phyloP scores from a whole-genome alignment of 2,329 filamentous ascomycete genomes.

The Chrysosporium queenslandicum region DNA sequence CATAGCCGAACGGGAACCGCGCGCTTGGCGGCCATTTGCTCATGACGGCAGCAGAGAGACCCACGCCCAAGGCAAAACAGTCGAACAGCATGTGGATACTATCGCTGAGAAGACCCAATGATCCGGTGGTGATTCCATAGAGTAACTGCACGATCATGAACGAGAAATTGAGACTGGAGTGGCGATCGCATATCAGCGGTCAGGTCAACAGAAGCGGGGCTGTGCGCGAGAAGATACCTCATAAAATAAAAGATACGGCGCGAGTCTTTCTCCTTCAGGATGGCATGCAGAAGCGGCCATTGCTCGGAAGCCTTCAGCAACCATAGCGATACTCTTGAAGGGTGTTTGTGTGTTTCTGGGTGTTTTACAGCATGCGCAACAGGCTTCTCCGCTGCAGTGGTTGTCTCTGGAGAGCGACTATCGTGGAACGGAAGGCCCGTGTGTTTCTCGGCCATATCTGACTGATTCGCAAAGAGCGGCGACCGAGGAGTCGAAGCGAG shows the following conservation, averaged over 20 bases:
- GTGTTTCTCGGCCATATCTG: not conserved
- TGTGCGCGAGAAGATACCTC: conserved; percentile 48
- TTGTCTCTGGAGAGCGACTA: not conserved
- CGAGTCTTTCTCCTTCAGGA: conserved; percentile 84
- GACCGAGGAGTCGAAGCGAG: conserved; percentile 3
- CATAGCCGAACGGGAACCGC: conserved; percentile 86
- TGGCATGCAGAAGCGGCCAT: conserved; percentile 72
- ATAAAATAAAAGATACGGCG: conserved; percentile 96
- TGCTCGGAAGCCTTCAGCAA: conserved; percentile 59
- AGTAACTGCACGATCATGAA: conserved; percentile 95
- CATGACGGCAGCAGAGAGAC: conserved; percentile 82
- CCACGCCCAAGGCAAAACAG: conserved; percentile 82
- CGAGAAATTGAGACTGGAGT: conserved; percentile 67
- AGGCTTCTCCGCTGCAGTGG: not conserved
- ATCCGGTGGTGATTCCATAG: conserved; percentile 89
- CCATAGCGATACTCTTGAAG: conserved; percentile 61
- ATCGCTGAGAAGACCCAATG: conserved; percentile 86
- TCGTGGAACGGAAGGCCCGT: conserved; percentile 5
- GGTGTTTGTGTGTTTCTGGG: conserved; percentile 38
- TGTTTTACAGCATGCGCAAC: conserved; percentile 18
- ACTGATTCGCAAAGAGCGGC: not conserved
- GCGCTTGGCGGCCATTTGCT: conserved; percentile 91
- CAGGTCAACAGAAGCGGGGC: not conserved
- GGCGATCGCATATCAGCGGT: not conserved
- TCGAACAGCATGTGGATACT: conserved; percentile 99